Evolutionary conservation across 176 grass and related monocot genomes (phyloP).

Genomic region (Paspalum vaginatum): DNA sequence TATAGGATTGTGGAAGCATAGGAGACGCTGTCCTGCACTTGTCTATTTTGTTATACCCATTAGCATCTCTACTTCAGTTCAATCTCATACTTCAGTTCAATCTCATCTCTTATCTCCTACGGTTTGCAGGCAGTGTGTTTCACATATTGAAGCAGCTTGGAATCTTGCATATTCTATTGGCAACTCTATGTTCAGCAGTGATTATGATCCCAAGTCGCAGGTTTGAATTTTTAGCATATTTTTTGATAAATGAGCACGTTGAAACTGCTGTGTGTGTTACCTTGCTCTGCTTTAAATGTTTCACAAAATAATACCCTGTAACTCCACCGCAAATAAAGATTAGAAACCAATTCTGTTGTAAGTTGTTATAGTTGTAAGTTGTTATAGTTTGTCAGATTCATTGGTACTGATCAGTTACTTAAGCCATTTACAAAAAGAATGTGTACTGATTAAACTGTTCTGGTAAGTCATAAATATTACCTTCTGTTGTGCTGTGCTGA

Average conservation of each 20-base stretch:
- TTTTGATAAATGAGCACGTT: slow-evolving; percentile 2
- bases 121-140: slow-evolving; percentile 63
- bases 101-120: slow-evolving; percentile 29
- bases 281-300: neutral
- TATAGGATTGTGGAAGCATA: slow-evolving; percentile 2
- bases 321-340: slow-evolving; percentile 16
- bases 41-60: slow-evolving; percentile 19
- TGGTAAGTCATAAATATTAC: neutral
- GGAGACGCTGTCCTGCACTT: neutral
- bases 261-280: neutral
- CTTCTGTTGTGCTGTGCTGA: neutral
- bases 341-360: slow-evolving; percentile 6
- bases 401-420: neutral
- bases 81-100: neutral
- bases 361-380: slow-evolving; percentile 23
- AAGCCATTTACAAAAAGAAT: slow-evolving; percentile 18
- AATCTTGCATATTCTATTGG: slow-evolving; percentile 70
- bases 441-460: slow-evolving; percentile 17
- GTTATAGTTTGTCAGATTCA: slow-evolving; percentile 9
- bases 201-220: slow-evolving; percentile 47
- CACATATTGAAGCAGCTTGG: slow-evolving; percentile 84
- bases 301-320: neutral
- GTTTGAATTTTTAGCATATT: slow-evolving; percentile 26
- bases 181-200: slow-evolving; percentile 60
- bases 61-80: neutral